These are phyloP conservation scores for Prunus mume DNA, from an alignment of 306 rosid genomes.

Conservation along the genomic window DNA sequence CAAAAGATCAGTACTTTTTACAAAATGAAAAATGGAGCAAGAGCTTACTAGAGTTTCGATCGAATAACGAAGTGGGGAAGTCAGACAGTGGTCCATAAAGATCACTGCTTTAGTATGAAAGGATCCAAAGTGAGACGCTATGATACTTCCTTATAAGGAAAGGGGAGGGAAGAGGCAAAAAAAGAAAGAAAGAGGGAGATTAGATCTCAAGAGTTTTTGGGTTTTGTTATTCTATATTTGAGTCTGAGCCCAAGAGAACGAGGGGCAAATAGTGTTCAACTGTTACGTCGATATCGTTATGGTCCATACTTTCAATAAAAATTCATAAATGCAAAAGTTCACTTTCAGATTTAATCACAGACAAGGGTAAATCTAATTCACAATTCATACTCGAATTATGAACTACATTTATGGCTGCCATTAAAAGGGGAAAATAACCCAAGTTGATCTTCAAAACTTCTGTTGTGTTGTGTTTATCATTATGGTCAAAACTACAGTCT, in stretches of 20 bases:
- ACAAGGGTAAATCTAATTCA: background rate
- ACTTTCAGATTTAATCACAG: background rate
- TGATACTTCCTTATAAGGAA: background rate
- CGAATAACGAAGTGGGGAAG: background rate
- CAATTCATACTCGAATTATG: too few species aligned
- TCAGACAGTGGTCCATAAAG: background rate
- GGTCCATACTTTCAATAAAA: background rate
- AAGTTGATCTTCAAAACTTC: too few species aligned
- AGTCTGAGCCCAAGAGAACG: background rate
- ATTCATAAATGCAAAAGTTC: background rate
- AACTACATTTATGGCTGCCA: too few species aligned
- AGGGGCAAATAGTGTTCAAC: background rate
- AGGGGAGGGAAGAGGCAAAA: background rate
- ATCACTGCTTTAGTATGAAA: background rate
- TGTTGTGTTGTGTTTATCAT: too few species aligned
- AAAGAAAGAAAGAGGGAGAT: background rate
- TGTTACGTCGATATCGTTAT: background rate
- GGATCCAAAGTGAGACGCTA: constrained; percentile 1
- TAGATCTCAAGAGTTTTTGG: background rate
- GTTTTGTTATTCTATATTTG: background rate
- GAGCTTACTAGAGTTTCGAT: constrained; percentile 24
- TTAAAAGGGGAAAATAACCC: too few species aligned
- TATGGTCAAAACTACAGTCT: too few species aligned
- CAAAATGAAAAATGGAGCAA: constrained; percentile 3
- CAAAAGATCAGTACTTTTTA: constrained; percentile 1